Evolutionary conservation across 2,329 filamentous ascomycete species (phyloP).

Genomic region (Tolypocladium guangdongense): DNA sequence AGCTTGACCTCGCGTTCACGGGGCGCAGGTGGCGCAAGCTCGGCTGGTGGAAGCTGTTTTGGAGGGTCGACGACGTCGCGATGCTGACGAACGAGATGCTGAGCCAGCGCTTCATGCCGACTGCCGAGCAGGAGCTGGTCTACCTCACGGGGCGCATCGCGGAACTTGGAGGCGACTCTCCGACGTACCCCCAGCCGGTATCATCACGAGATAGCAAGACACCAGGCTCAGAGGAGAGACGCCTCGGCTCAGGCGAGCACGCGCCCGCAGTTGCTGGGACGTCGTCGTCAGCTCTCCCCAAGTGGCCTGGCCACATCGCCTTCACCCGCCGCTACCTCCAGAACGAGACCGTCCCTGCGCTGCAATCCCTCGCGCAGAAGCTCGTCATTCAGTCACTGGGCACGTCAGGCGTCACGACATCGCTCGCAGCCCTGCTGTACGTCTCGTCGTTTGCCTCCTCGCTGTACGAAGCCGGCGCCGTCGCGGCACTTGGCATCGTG

Average conservation of each 20-base stretch:
- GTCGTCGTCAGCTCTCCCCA: conserved; percentile 18
- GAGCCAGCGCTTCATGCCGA: conserved; percentile 62
- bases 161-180: conserved; percentile 25
- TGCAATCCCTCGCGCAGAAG: conserved; percentile 63
- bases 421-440: conserved; percentile 46
- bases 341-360: conserved; percentile 54
- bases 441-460: conserved; percentile 40
- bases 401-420: conserved; percentile 53
- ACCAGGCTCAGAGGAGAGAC: conserved; percentile 5
- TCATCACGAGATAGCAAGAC: conserved; percentile 8
- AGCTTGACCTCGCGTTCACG: conserved; percentile 67
- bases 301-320: conserved; percentile 68
- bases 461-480: conserved; percentile 50
- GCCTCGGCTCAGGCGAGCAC: conserved; percentile 14
- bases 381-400: conserved; percentile 66
- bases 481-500: conserved; percentile 49
- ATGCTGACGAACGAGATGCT: conserved; percentile 75
- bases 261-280: conserved; percentile 12
- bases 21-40: conserved; percentile 70
- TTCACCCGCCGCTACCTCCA: conserved; percentile 57
- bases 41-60: conserved; percentile 91
- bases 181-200: conserved; percentile 24
- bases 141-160: conserved; percentile 70
- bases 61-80: conserved; percentile 84
- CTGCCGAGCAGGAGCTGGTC: conserved; percentile 70